Evolutionary conservation across 1,284 basidiomycete genomes (phyloP).

Genomic region (Moniliophthora roreri): DNA sequence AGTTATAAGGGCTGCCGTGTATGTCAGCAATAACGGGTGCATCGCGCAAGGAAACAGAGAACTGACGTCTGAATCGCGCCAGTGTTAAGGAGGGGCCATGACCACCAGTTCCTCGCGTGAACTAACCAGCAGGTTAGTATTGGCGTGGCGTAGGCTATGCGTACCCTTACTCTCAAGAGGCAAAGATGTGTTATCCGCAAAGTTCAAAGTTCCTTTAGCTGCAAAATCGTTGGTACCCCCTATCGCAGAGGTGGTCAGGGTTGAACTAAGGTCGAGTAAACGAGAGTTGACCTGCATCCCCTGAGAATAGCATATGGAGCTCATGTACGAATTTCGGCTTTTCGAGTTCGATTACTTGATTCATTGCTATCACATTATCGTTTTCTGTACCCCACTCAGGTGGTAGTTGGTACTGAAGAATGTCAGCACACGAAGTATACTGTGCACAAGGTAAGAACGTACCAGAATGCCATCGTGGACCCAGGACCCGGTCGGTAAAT

Average conservation of each 20-base stretch:
- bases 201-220: conserved; percentile 30
- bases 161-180: not conserved
- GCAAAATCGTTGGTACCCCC: conserved; percentile 30
- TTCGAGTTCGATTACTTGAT: conserved; percentile 34
- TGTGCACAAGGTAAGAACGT: not conserved
- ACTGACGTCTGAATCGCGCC: conserved; percentile 37
- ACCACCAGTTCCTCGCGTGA: conserved; percentile 41
- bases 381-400: conserved; percentile 32
- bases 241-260: conserved; percentile 8
- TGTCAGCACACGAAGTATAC: not conserved
- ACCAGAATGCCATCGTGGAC: conserved; percentile 36
- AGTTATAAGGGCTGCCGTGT: conserved; percentile 36
- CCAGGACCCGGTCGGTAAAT: conserved; percentile 34
- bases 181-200: conserved; percentile 24
- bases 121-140: conserved; percentile 23
- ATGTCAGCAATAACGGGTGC: not conserved
- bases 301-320: conserved; percentile 42
- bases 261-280: not conserved
- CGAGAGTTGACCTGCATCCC: conserved; percentile 28
- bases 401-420: conserved; percentile 38
- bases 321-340: conserved; percentile 34
- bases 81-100: conserved; percentile 31
- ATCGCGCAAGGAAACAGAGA: not conserved
- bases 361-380: conserved; percentile 40
- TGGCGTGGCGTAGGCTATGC: not conserved